Evolutionary conservation across 208 protist species (phyloP).

Genomic region (Naegleria gruberi): DNA sequence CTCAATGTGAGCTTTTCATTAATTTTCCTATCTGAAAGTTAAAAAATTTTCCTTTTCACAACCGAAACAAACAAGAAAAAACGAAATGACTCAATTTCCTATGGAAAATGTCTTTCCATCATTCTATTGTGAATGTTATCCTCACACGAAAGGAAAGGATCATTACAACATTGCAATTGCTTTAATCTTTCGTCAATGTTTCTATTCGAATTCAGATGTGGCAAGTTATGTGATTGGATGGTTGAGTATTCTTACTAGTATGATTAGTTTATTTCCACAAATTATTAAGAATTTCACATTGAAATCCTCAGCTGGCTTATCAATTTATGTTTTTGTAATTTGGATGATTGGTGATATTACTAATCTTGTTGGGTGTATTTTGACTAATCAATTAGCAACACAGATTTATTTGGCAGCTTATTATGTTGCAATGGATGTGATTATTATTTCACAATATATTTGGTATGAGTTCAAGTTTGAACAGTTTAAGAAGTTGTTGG

Average conservation of each 20-base stretch:
- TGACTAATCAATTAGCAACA: conserved; percentile 26
- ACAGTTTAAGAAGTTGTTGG: too few relatives aligned
- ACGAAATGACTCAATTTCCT: too few relatives aligned
- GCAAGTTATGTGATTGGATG: neutral
- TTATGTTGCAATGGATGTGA: conserved; percentile 29
- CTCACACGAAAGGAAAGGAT: neutral
- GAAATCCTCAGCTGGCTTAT: conserved; percentile 20
- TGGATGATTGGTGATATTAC: conserved; percentile 34
- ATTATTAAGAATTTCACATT: conserved; percentile 29
- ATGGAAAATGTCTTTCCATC: too few relatives aligned
- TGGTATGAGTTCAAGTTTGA: conserved; percentile 18
- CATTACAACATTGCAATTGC: neutral
- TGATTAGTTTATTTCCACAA: conserved; percentile 25
- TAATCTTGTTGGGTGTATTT: conserved; percentile 30
- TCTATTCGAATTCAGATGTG: conserved; percentile 21
- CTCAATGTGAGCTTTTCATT: too few relatives aligned
- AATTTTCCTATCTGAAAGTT: too few relatives aligned
- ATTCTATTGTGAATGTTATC: neutral
- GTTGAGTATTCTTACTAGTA: neutral
- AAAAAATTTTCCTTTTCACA: too few relatives aligned
- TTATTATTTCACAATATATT: conserved; percentile 25
- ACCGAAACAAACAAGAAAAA: too few relatives aligned
- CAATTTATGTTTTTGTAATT: conserved; percentile 29
- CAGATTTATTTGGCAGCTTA: conserved; percentile 32
- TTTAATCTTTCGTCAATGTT: neutral